A percentile compares a stretch with the other conserved stretches of the same genome.
These are phyloP conservation scores for Cyclanthera cordifolia DNA, from an alignment of 306 rosid genomes.

Conservation along the genomic window DNA sequence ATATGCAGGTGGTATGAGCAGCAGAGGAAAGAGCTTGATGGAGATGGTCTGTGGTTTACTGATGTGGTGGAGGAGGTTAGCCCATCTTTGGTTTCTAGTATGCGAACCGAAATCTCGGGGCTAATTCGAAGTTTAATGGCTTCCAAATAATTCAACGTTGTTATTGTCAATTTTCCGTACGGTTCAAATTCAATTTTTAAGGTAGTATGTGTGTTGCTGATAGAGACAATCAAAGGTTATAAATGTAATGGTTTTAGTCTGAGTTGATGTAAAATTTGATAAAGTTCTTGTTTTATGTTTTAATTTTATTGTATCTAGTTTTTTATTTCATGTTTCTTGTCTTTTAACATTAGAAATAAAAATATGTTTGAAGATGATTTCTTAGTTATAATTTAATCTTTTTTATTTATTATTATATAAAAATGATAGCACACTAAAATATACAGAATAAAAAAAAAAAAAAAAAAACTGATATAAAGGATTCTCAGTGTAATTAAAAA, in stretches of 20 bases:
- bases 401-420: too few relatives aligned
- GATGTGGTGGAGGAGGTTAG: slow-evolving; percentile 48
- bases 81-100: slow-evolving; percentile 34
- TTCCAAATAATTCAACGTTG: neutral
- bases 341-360: too few relatives aligned
- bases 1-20: slow-evolving; percentile 50
- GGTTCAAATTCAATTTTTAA: neutral
- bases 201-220: neutral
- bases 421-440: too few relatives aligned
- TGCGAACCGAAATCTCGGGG: slow-evolving; percentile 50
- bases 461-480: too few relatives aligned
- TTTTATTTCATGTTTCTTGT: too few relatives aligned
- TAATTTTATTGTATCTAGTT: too few relatives aligned
- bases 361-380: too few relatives aligned
- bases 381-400: too few relatives aligned
- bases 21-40: slow-evolving; percentile 16
- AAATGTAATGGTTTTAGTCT: neutral
- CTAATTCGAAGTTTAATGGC: slow-evolving; percentile 56
- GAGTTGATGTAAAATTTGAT: neutral
- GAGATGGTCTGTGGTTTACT: slow-evolving; percentile 43
- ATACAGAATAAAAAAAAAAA: too few relatives aligned
- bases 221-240: neutral
- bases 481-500: too few relatives aligned
- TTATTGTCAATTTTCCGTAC: neutral
- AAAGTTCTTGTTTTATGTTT: too few relatives aligned